Percentiles rank a stretch among this genome's conserved stretches.
Conservation (phyloP, 805 yeast genomes). For the Wickerhamomyces ciferrii region DNA sequence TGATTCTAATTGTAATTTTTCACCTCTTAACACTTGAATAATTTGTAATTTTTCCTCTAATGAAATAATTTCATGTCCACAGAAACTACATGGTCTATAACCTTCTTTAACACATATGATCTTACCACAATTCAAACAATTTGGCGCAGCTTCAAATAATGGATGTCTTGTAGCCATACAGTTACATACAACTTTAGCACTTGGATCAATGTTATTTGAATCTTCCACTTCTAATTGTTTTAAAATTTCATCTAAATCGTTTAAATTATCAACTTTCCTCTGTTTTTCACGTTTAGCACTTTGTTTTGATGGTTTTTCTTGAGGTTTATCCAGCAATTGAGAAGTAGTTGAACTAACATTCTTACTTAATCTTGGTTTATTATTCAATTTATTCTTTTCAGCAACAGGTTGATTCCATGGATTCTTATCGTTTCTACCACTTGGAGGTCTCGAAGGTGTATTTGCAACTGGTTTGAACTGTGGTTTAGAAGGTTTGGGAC, state of each 20-base stretch:
- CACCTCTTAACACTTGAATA: constrained; percentile 43
- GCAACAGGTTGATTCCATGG: constrained; percentile 13
- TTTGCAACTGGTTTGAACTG: constrained; percentile 1
- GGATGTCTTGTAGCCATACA: constrained; percentile 91
- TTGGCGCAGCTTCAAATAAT: constrained; percentile 83
- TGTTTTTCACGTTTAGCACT: constrained; percentile 30
- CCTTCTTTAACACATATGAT: constrained; percentile 91
- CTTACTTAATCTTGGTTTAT: constrained; percentile 9
- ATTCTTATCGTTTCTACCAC: constrained; percentile 1
- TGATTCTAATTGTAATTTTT: constrained; percentile 40
- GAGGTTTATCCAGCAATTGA: constrained; percentile 39
- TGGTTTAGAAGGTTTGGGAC: background rate
- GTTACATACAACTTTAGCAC: constrained; percentile 43
- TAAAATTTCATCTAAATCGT: constrained; percentile 63
- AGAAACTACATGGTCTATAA: constrained; percentile 80
- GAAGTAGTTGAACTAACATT: constrained; percentile 37
- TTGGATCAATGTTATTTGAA: constrained; percentile 10
- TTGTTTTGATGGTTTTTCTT: constrained; percentile 21
- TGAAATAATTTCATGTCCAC: constrained; percentile 65
- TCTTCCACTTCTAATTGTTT: constrained; percentile 41
- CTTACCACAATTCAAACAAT: constrained; percentile 91
- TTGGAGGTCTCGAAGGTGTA: background rate
- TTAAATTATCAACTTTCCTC: constrained; percentile 48
- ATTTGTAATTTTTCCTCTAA: constrained; percentile 58
- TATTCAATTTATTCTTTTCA: constrained; percentile 1